Evolutionary conservation across 768 basidiomycete genomes (phyloP), one percentile per base, ranked within the genome.

Genomic region (Lactarius sp.): DNA sequence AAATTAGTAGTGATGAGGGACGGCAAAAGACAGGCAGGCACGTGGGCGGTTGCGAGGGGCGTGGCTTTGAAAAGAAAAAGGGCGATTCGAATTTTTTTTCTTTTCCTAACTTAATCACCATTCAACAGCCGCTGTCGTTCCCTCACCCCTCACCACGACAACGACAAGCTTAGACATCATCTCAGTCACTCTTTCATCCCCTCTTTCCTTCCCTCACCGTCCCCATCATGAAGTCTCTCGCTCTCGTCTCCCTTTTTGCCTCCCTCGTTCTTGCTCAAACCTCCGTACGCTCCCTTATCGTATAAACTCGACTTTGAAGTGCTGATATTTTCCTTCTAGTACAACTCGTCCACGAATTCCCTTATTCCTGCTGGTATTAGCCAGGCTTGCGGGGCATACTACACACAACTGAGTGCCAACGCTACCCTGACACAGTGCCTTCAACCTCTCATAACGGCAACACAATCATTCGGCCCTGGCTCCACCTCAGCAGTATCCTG

Each of bases 361-460:
- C 77, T 85, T 69, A 86, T 94, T 72, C 92, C 93, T n/a, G 61
- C 82, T 14, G 82, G 77, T 58, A 84, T 93, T 70, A 83, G 81
- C 70, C 1, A 66, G 1, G 44, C 67, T 20, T 93, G 91, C 79
- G 61, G 72, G 20, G 62, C 70, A 4, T 96, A 85, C 79, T 80
- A 94, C 68, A 75, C 62, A 4, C 64, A 70, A 12, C 79, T 98
- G 61, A 85, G 98, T 78, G 72, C 68, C 49, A 81, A 96, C 75
- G 20, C 77, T 2, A 70, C 62, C 52, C 74, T 98, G 60, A 63
- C 75, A 1, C 68, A 79, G 12, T 97, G 94, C 81, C 82, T 90
- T 22, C 69, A 70, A 0, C 72, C 85, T 12, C 75, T 97, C 70
- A 80, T 85, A 65, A 73, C 77, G 27, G 84, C 88, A 10, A 84